Evolutionary conservation across 768 basidiomycete species (phyloP).

Genomic region (Fistulinella prunicolor): DNA sequence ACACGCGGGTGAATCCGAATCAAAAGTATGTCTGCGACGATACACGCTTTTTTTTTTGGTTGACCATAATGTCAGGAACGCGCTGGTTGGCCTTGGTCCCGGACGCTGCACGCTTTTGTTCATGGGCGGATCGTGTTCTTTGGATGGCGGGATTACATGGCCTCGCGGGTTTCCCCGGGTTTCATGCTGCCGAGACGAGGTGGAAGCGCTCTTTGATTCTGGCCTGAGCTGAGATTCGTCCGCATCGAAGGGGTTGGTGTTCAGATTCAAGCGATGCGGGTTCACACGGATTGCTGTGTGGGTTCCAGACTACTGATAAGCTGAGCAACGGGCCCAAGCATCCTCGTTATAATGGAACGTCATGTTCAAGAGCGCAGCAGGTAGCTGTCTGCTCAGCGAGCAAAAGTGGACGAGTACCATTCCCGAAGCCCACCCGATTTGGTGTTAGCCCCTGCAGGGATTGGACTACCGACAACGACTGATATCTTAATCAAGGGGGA

Average conservation of each 20-base stretch:
- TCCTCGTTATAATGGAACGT: slow-evolving; percentile 5
- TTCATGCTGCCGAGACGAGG: no score
- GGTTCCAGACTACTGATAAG: no score
- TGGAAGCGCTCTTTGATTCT: no score
- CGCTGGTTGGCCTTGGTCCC: background rate
- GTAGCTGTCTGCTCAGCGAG: no score
- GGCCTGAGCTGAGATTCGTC: no score
- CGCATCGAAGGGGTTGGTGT: no score
- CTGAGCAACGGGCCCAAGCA: slow-evolving; percentile 6
- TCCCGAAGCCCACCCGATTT: no score
- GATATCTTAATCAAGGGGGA: no score
- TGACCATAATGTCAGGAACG: slow-evolving; percentile 2
- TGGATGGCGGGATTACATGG: background rate
- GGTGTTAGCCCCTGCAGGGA: no score
- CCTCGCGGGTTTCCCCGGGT: slow-evolving; percentile 18
- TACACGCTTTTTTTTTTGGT: background rate
- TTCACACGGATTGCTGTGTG: no score
- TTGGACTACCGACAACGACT: no score
- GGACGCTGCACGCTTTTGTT: slow-evolving; percentile 4
- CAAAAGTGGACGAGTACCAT: background rate
- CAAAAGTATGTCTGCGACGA: slow-evolving; percentile 5
- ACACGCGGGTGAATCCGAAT: background rate
- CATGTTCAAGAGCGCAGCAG: background rate
- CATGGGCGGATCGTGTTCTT: background rate
- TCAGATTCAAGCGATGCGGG: no score